phyloP scores from a whole-genome alignment of 2,329 filamentous ascomycete genomes.

The Tothia fuscella region DNA sequence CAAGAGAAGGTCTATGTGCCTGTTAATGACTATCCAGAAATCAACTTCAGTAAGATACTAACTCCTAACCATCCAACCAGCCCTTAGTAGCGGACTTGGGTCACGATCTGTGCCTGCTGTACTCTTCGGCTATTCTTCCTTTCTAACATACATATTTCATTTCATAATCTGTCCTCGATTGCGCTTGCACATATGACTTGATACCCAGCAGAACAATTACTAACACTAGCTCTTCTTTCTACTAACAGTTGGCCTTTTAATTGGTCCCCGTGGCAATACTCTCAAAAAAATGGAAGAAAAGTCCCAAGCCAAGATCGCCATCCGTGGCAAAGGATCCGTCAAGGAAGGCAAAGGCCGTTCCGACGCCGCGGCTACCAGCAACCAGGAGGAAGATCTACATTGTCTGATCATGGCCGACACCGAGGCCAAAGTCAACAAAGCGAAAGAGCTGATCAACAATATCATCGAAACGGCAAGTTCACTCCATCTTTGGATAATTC shows the following conservation, averaged over 20 bases:
- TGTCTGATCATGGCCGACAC: constrained; percentile 99
- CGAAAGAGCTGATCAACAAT: constrained; percentile 95
- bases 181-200: too few relatives aligned
- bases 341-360: constrained; percentile 99
- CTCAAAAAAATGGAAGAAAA: constrained; percentile 99
- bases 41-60: constrained; percentile 99
- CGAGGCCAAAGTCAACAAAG: constrained; percentile 98
- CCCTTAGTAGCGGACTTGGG: not conserved
- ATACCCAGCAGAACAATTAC: constrained; percentile 40
- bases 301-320: constrained; percentile 96
- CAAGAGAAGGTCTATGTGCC: constrained; percentile 99
- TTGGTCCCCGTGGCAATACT: constrained; percentile 99
- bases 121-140: constrained; percentile 22
- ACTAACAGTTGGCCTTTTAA: constrained; percentile 98
- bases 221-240: constrained; percentile 78
- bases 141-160: not conserved
- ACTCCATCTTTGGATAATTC: not conserved
- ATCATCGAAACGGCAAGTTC: constrained; percentile 91
- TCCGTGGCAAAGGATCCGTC: constrained; percentile 97
- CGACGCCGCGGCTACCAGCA: constrained; percentile 97
- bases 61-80: constrained; percentile 55
- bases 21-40: constrained; percentile 99
- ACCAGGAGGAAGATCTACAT: constrained; percentile 98
- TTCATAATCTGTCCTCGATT: too few relatives aligned
- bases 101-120: not conserved